A percentile compares a stretch with the other conserved stretches of the same genome.
Conservation (phyloP, 1,139 yeast species). For the Pichia sp. region DNA sequence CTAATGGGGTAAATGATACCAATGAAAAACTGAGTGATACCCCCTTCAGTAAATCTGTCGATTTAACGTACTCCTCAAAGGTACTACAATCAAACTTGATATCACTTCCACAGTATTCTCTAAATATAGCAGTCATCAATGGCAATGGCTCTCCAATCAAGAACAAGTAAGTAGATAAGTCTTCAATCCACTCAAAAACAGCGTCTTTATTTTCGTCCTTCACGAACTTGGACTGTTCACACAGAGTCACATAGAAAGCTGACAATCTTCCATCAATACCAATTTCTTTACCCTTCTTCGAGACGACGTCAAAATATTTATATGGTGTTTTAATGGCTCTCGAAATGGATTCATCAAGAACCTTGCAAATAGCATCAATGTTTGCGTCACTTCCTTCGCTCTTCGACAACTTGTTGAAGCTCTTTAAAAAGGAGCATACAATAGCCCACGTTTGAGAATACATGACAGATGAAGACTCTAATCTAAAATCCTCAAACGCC, state of each 20-base stretch:
- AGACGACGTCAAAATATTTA: conserved; percentile 62
- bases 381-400: conserved; percentile 14
- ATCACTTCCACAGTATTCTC: conserved; percentile 19
- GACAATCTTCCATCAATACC: conserved; percentile 31
- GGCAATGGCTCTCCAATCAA: conserved; percentile 48
- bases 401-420: conserved; percentile 18
- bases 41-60: not conserved
- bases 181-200: conserved; percentile 42
- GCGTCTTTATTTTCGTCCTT: conserved; percentile 25
- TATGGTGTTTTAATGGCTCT: conserved; percentile 71
- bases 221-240: conserved; percentile 71
- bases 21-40: conserved; percentile 12
- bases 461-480: conserved; percentile 9
- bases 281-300: conserved; percentile 3
- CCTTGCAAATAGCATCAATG: conserved; percentile 39
- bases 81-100: conserved; percentile 6
- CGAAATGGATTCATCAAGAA: conserved; percentile 68
- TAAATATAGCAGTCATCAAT: conserved; percentile 28
- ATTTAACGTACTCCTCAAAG: conserved; percentile 5
- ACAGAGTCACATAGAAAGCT: conserved; percentile 56
- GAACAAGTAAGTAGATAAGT: conserved; percentile 37
- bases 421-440: conserved; percentile 16
- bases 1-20: conserved; percentile 24
- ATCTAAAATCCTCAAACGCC: conserved; percentile 17
- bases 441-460: conserved; percentile 24